Evolutionary conservation across 2,329 filamentous ascomycete genomes (phyloP), one percentile per base, ranked within the genome.

Genomic region (Sporothrix curviconia): DNA sequence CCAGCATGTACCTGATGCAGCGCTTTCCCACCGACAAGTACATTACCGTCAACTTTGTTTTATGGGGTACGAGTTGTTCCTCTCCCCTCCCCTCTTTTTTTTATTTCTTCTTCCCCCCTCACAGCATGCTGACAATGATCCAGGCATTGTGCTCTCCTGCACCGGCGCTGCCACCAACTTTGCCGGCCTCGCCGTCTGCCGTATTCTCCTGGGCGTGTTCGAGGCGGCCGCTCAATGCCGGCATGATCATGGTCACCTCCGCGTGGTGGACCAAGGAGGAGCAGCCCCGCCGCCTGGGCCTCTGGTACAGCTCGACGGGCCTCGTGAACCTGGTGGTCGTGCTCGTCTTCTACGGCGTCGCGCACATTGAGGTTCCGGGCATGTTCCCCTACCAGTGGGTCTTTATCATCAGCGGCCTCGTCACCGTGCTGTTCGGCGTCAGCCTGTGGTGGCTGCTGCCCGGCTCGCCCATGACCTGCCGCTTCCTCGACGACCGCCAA

Each of bases 141-240:
- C n/a, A n/a, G n/a, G n/a, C n/a, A 65, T 71, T 6, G 73, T 80
- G 14, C 68, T 79, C 22, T 72, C 76, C 59, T 72, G 74, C 1
- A 78, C 74, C 0, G 75, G 76, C 9, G 79, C 76, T 37, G 80
- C 78, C 62, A 76, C 74, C 44, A 79, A 77, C 59, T 84, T 83
- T 61, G 70, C 71, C 2, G 77, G 78, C 0, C 73, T 85, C 14
- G 78, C 78, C n/a, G 74, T 75, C 4, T 74, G 84, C 43, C 76
- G 82, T 43, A 79, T 79, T 25, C 71, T 85, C 5, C 75, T 80
- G 3, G 82, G 81, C 30, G 74, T 80, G 3, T 76, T 78, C 3
- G 82, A 84, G 67, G 78, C 81, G 0, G n/a, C n/a, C n/a, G n/a
- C n/a, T 50, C 19, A 30, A 50, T 30, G 30, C 46, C 28, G 30